Evolutionary conservation across 805 yeast genomes (phyloP).

Genomic region (Limtongia smithiae): DNA sequence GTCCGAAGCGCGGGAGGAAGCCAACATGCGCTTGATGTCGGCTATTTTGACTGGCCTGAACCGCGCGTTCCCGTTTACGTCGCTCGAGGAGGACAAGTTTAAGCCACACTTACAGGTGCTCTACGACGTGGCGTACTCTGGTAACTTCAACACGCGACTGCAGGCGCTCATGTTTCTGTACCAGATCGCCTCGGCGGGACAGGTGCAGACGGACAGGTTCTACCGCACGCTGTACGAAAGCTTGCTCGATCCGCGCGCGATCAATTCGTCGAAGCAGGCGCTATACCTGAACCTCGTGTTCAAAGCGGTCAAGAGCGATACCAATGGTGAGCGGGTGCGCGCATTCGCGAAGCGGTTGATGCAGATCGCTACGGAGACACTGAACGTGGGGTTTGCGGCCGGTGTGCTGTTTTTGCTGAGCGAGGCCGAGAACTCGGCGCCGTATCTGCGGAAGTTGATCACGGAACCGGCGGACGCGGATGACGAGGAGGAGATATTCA

Average conservation of each 20-base stretch:
- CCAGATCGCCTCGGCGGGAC: slow-evolving; percentile 66
- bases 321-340: slow-evolving; percentile 57
- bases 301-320: slow-evolving; percentile 75
- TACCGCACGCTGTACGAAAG: slow-evolving; percentile 88
- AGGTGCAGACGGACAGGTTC: slow-evolving; percentile 49
- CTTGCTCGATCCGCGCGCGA: slow-evolving; percentile 75
- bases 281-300: slow-evolving; percentile 81
- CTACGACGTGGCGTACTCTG: slow-evolving; percentile 86
- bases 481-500: slow-evolving; percentile 42
- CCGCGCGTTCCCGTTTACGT: slow-evolving; percentile 91
- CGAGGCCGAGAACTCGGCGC: slow-evolving; percentile 60
- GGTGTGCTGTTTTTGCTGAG: slow-evolving; percentile 75
- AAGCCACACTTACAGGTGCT: slow-evolving; percentile 76
- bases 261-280: slow-evolving; percentile 87
- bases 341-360: slow-evolving; percentile 89
- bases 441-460: slow-evolving; percentile 64
- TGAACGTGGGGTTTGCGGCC: slow-evolving; percentile 79
- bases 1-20: slow-evolving; percentile 53
- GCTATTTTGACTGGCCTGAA: slow-evolving; percentile 92
- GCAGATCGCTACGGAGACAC: slow-evolving; percentile 82
- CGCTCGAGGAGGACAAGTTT: slow-evolving; percentile 60
- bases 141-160: slow-evolving; percentile 88
- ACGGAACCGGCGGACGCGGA: slow-evolving; percentile 50
- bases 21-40: slow-evolving; percentile 76
- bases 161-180: slow-evolving; percentile 85